Base-by-base conservation (phyloP, 257 asterid species). In the Solanum ossicruentum region DNA sequence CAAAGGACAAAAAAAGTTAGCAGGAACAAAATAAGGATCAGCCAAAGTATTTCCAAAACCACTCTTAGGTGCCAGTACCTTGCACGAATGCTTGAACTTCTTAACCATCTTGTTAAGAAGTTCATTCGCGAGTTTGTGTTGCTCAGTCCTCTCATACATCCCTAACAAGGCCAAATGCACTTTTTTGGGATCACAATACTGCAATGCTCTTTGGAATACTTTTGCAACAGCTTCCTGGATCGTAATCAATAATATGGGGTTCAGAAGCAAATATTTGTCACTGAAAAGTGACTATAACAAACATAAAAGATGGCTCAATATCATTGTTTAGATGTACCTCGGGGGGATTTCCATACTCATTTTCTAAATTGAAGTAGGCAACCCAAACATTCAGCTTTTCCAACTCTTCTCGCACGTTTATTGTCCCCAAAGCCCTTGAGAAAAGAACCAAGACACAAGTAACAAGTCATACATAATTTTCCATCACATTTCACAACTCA, bases 331-430 rank as follows among this genome's bases (percentile, higher is more conserved):
- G n/a, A 78, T 61, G 73, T 93, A 95, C 99, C 99, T 97, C 93
- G 6, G 98, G 94, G 73, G 99, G 98, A 86, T 85, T 93, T 79
- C 99, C 99, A 85, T 91, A 90, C 86, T 94, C 94, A 85, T 93
- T 97, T 85, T 97, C 99, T 87, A 95, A 92, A 90, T 97, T 97
- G 86, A 97, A 94, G 81, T 91, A 96, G 41, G 99, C 99, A 88
- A 91, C 93, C 97, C 98, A 96, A 73, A 96, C 87, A 87, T 93
- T 95, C 90, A 95, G 92, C 92, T 96, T 96, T 91, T 96, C 99
- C 3, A 95, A 83, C 87, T 96, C 99, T 86, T 96, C 99, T 79
- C 96, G 93, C 52, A 93, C 83, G 82, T 93, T 96, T 82, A 96
- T 96, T 39, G 96, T 94, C 88, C 85, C 90, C 96, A 97, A 90